Evolutionary conservation across 768 basidiomycete genomes (phyloP).

Genomic region (Pleurotus tuber-regium): DNA sequence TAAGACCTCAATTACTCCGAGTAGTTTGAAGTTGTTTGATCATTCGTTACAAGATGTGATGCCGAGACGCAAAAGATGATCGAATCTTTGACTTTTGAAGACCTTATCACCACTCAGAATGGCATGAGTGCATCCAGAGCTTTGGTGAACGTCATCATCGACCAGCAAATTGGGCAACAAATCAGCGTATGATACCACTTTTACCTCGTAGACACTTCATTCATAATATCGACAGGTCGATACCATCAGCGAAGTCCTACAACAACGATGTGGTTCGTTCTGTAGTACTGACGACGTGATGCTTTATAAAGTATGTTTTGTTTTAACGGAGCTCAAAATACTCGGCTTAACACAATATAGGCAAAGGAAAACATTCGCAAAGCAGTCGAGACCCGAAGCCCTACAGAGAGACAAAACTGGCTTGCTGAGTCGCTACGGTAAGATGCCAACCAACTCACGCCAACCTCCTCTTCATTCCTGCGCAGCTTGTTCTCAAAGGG

Average conservation of each 20-base stretch:
- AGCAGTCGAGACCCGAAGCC: slow-evolving; percentile 78
- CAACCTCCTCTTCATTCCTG: slow-evolving; percentile 1
- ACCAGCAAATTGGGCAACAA: slow-evolving; percentile 97
- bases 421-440: slow-evolving; percentile 87
- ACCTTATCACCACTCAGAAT: slow-evolving; percentile 78
- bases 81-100: slow-evolving; percentile 74
- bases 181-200: slow-evolving; percentile 66
- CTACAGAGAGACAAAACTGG: slow-evolving; percentile 71
- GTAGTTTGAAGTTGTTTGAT: slow-evolving; percentile 6
- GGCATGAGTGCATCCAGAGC: slow-evolving; percentile 88
- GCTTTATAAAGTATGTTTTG: slow-evolving; percentile 77
- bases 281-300: slow-evolving; percentile 98
- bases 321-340: slow-evolving; percentile 1
- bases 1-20: slow-evolving; percentile 48
- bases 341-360: slow-evolving; percentile 33
- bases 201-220: not conserved
- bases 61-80: slow-evolving; percentile 68
- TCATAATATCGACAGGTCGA: slow-evolving; percentile 67
- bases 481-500: slow-evolving; percentile 85
- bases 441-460: slow-evolving; percentile 10
- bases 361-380: slow-evolving; percentile 93
- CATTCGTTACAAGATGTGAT: slow-evolving; percentile 55
- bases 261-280: slow-evolving; percentile 94
- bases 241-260: slow-evolving; percentile 91
- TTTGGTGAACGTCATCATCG: slow-evolving; percentile 92